Evolutionary conservation across 176 grass and related monocot genomes (phyloP), one percentile per base, ranked within the genome.

Genomic region (Oryza glumipatula): DNA sequence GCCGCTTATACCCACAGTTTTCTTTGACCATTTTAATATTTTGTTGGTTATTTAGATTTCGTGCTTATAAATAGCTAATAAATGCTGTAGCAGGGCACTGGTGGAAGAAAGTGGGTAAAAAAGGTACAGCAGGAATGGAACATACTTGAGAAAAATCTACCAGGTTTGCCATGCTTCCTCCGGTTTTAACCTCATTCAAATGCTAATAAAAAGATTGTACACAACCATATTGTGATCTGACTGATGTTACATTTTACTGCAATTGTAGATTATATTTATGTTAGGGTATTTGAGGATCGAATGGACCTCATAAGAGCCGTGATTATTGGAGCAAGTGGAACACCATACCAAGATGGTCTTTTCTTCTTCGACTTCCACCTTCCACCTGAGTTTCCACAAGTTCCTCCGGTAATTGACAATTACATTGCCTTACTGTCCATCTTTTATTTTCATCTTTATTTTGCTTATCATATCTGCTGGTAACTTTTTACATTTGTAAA

Each of bases 351-450:
- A 72, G 96, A 99, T 68, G 96, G 96, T 23, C 86, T 99, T 45
- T 99, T 99, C 91, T 99, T 99, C 86, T 99, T 99, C 73, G 96
- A 99, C 65, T 99, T 99, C 77, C 87, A 94, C 79, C 89, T 99
- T 76, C 91, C 96, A 80, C 82, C 87, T 26, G 96, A 99, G 56
- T 99, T 90, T 64, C 93, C 96, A 41, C 85, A 96, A 90, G 96
- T 94, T 67, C 93, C 96, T 73, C 96, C 96, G 70, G 96, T 99
- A 96, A 92, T 61, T 77, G 48, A 74, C 41, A 74, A 71, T 65
- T 67, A 52, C n/a, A 76, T 65, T 67, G 28, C 68, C 39, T 41
- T 71, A 46, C 45, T 79, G 38, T 86, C 74, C 46, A 86, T 66
- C 39, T 79, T 81, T 65, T 78, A 13, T 75, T 66, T 38, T 15